These are phyloP conservation scores for Hymenoscyphus scutula DNA, from an alignment of 2,329 filamentous ascomycete species.

Conservation along the genomic window DNA sequence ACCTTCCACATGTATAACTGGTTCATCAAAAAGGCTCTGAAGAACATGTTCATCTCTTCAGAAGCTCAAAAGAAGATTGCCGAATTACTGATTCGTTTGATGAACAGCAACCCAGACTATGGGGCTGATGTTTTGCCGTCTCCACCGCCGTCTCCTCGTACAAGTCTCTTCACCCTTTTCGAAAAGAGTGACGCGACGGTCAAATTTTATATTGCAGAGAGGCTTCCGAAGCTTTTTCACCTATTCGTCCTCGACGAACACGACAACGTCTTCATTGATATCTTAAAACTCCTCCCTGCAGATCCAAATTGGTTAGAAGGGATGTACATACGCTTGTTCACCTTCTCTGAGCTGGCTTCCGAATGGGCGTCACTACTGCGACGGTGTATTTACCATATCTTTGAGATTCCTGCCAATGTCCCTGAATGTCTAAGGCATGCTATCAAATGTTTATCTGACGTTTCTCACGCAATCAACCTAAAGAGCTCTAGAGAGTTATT, in stretches of 20 bases:
- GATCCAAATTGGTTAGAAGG: conserved; percentile 73
- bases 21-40: conserved; percentile 66
- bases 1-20: conserved; percentile 78
- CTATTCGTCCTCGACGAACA: conserved; percentile 81
- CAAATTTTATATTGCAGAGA: conserved; percentile 71
- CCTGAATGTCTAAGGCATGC: conserved; percentile 66
- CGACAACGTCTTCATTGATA: conserved; percentile 78
- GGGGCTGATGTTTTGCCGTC: conserved; percentile 39
- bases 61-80: conserved; percentile 66
- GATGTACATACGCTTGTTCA: conserved; percentile 77
- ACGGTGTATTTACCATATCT: conserved; percentile 87
- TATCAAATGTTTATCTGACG: conserved; percentile 63
- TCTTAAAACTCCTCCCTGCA: conserved; percentile 74
- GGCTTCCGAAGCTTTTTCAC: conserved; percentile 72
- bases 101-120: conserved; percentile 67
- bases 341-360: conserved; percentile 74
- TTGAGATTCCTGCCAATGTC: conserved; percentile 81
- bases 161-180: conserved; percentile 73
- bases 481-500: conserved; percentile 70
- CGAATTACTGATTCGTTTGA: conserved; percentile 65
- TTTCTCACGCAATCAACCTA: conserved; percentile 65
- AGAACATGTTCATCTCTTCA: conserved; percentile 67
- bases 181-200: conserved; percentile 63
- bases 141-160: conserved; percentile 50
- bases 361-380: conserved; percentile 83